Conservation (phyloP, 768 basidiomycete species). For the Coprinopsis sp. region DNA sequence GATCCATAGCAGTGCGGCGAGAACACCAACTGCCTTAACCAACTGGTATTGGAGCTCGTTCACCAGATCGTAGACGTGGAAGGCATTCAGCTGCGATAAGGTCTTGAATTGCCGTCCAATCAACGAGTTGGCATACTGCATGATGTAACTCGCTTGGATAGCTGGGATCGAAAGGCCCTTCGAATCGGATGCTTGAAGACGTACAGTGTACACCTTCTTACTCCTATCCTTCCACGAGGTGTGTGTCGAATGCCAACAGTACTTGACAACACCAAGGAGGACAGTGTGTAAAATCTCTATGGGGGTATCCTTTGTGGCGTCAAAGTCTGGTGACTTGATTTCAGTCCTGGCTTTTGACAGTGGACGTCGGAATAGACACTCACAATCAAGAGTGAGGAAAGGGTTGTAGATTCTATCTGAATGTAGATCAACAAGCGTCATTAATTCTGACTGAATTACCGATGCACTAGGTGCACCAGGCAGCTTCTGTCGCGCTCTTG, state of each 20-base stretch:
- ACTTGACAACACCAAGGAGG: constrained; percentile 39
- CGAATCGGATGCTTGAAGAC: constrained; percentile 29
- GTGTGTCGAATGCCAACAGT: constrained; percentile 34
- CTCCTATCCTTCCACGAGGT: constrained; percentile 25
- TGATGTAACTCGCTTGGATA: constrained; percentile 37
- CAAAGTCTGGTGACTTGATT: constrained; percentile 18
- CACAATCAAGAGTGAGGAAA: constrained; percentile 26
- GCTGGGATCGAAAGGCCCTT: constrained; percentile 25
- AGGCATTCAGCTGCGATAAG: constrained; percentile 5
- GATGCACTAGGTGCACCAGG: constrained; percentile 11
- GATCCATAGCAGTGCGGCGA: constrained; percentile 38
- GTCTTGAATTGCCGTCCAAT: constrained; percentile 22
- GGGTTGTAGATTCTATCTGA: constrained; percentile 23
- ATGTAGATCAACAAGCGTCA: constrained; percentile 24
- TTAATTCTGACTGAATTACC: constrained; percentile 22
- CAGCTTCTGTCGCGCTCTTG: constrained; percentile 16
- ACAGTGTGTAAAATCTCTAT: constrained; percentile 43
- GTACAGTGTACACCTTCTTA: constrained; percentile 21
- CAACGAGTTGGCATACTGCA: constrained; percentile 38
- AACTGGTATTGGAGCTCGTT: constrained; percentile 17
- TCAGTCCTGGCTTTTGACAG: not conserved
- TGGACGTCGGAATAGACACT: not conserved
- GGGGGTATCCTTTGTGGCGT: constrained; percentile 30
- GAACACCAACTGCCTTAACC: constrained; percentile 28
- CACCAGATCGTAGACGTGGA: constrained; percentile 8